A percentile compares a stretch with the other conserved stretches of the same genome.
Evolutionary conservation across 2,329 filamentous ascomycete species (phyloP).

Genomic region (Cladorrhinum sp.): DNA sequence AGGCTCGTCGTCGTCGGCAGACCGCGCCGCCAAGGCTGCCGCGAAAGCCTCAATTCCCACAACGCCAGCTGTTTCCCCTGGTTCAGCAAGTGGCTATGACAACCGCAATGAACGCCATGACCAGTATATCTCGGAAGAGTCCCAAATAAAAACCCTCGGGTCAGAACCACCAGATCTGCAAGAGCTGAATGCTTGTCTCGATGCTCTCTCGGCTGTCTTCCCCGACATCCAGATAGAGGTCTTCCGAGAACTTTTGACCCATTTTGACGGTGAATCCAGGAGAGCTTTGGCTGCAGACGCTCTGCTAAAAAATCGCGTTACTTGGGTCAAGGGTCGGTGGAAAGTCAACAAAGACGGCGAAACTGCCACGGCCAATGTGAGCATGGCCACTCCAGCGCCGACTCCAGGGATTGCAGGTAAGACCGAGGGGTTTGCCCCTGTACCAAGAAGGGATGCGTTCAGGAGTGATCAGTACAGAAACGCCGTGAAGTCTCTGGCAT

Average conservation of each 20-base stretch:
- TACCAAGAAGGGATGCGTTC: constrained; percentile 64
- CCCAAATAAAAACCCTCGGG: constrained; percentile 47
- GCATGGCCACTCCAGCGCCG: constrained; percentile 23
- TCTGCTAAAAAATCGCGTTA: constrained; percentile 67
- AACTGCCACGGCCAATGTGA: constrained; percentile 24
- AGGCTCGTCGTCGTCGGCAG: constrained; percentile 29
- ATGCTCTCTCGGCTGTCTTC: constrained; percentile 68
- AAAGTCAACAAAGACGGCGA: constrained; percentile 40
- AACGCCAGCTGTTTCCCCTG: neutral
- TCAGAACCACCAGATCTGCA: constrained; percentile 60
- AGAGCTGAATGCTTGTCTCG: constrained; percentile 67
- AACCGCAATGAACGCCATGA: neutral
- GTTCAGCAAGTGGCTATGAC: neutral
- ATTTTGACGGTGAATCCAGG: constrained; percentile 72
- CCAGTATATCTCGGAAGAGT: constrained; percentile 53
- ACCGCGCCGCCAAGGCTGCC: constrained; percentile 6
- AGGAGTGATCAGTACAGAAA: constrained; percentile 64
- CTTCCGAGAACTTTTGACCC: constrained; percentile 75
- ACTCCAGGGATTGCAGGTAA: neutral
- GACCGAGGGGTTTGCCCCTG: constrained; percentile 18
- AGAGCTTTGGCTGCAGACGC: constrained; percentile 74
- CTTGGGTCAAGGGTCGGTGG: constrained; percentile 69
- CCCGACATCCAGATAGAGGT: constrained; percentile 79
- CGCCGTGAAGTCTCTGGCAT: constrained; percentile 65
- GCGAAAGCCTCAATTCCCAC: neutral